Base-by-base conservation (phyloP, 495 filamentous ascomycete genomes). In the Penicillium lividum region DNA sequence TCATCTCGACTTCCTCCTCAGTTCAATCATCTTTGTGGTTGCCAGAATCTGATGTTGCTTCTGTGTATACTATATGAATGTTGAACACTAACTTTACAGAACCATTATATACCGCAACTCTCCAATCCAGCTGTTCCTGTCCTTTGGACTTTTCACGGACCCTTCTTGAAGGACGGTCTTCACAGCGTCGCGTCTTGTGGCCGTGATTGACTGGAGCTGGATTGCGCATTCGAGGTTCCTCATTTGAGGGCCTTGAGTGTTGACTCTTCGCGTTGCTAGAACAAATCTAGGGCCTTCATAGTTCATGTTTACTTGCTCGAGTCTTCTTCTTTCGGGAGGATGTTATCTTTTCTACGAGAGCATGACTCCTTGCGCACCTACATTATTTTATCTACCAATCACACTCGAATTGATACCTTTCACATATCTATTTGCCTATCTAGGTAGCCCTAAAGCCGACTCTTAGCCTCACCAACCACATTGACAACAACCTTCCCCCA, bases 401-500 rank as follows among this genome's bases (percentile, higher is more conserved):
- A 5, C 31, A 54, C 11, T 7, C 16, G 7, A 42, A 9, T 9
- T 33, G 28, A 30, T 50, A 33, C n/a, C 0, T 47, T 47, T 28
- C 15, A 40, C n/a, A 40, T 40, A 7, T 15, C 38, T 40, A 3
- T 40, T n/a, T 40, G 38, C 13, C 4, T n/a, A 38, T 38, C 34
- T 33, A 27, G 8, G 7, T 8, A 22, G 16, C 13, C 16, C 38
- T 42, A 53, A 36, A 53, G 25, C 15, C 78, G 82, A 53, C 76
- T 88, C 68, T 75, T 78, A 5, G 79, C 77, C 46, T 65, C 80
- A 57, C 92, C 88, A n/a, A 88, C 84, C 28, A 98, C 80, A 72
- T 89, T 89, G 3, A 97, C 89, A 1, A 98, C 91, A 2, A 97
- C 93, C 82, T 98, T 98, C 0, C 93, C 93, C 93, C 93, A 98